Base-by-base conservation (phyloP, 805 yeast genomes). In the Kodamaea laetipori region DNA sequence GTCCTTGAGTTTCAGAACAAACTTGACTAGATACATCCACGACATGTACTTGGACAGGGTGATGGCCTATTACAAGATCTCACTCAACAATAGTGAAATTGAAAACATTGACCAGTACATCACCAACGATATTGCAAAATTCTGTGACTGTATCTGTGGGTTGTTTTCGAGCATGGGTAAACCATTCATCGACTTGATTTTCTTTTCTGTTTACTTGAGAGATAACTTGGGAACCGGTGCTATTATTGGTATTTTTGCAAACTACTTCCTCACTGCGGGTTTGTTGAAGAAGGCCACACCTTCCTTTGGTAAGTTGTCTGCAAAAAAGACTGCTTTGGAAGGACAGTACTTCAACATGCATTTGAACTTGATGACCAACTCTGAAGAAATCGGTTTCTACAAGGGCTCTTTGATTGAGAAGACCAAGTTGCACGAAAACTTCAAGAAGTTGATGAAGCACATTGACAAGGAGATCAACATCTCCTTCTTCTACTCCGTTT, bases 341-440 rank as follows among this genome's bases (percentile, higher is more conserved):
- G 97, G 97, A 37, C 84, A 85, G 44, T 90, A 87, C 60, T 86
- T 90, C 61, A 89, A 86, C 53, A 84, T 86, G 53, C 95, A 90
- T 60, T 69, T 89, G 56, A 86, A 87, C 57, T 74, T 90, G 61
- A 89, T 89, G 57, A 84, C 84, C 45, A 90, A 90, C 57, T 84
- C 90, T 57, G 98, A 90, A 66, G 97, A 90, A 60, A 89, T 90
- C 54, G 95, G 96, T 0, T 90, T 90, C 58, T 90, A 90, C 61
- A 90, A 90, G 58, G 98, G 98, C 15, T 82, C 92, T 0, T 69
- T 73, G 9, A 77, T 90, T 46, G 97, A 90, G 63, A 84, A 83
- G 56, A 56, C 65, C 6, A 86, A 86, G 55, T 78, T 90, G 39
- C 66, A 64, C 26, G 73, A 72, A 31, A 74, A 85, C 12, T 90